These are phyloP conservation scores for Bruguiera parviflora DNA, from an alignment of 345 rosid species.

Conservation along the genomic window DNA sequence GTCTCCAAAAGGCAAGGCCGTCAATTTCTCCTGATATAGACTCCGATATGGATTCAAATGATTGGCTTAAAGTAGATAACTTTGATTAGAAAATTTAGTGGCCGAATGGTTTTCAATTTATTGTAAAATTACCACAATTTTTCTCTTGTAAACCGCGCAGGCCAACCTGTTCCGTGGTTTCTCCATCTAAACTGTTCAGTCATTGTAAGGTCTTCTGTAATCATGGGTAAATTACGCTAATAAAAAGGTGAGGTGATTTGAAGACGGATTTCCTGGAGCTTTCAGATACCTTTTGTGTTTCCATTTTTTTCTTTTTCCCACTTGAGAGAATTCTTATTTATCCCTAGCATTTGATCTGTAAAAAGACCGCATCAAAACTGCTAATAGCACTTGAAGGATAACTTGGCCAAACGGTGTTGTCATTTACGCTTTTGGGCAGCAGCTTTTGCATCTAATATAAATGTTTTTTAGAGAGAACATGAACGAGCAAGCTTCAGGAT, in stretches of 20 bases:
- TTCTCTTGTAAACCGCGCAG: neutral
- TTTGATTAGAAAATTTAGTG: slow-evolving; percentile 34
- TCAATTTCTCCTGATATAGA: slow-evolving; percentile 46
- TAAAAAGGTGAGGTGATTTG: neutral
- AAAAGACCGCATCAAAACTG: too few relatives aligned
- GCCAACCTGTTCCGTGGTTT: slow-evolving; percentile 12
- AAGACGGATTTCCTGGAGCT: too few relatives aligned
- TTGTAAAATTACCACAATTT: slow-evolving; percentile 29
- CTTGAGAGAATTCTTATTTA: too few relatives aligned
- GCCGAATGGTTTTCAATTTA: slow-evolving; percentile 24
- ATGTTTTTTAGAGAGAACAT: too few relatives aligned
- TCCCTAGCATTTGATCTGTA: too few relatives aligned
- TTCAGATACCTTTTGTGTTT: too few relatives aligned
- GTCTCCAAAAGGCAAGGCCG: slow-evolving; percentile 25
- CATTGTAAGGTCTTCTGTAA: neutral
- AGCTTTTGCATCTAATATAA: too few relatives aligned
- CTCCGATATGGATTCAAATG: slow-evolving; percentile 62
- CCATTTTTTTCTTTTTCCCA: too few relatives aligned
- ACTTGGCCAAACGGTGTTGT: too few relatives aligned
- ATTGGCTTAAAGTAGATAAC: slow-evolving; percentile 60
- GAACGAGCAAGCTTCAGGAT: too few relatives aligned
- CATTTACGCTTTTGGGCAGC: too few relatives aligned
- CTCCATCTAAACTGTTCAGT: slow-evolving; percentile 8
- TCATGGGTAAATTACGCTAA: neutral
- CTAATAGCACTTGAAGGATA: too few relatives aligned